Evolutionary conservation across 139 green algal species (phyloP).

Genomic region (Micractinium conductrix): DNA sequence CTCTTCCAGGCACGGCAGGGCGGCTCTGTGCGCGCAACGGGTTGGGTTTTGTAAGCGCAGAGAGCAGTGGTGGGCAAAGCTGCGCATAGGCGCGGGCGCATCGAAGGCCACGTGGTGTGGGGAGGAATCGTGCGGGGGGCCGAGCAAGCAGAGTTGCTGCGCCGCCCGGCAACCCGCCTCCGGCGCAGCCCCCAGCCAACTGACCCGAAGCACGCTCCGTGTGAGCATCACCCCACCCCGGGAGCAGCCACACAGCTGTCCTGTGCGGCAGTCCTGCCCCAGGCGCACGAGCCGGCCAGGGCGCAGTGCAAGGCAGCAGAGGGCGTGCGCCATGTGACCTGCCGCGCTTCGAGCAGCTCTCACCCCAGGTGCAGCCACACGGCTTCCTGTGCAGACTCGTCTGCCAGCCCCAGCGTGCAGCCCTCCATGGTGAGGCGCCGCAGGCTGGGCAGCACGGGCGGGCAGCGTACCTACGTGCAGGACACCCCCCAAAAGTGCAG

Average conservation of each 20-base stretch:
- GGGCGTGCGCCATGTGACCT: too few relatives aligned
- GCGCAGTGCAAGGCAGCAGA: too few relatives aligned
- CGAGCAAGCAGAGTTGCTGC: too few relatives aligned
- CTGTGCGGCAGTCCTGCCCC: too few relatives aligned
- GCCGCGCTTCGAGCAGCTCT: too few relatives aligned
- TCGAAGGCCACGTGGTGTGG: neutral
- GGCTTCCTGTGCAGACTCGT: neutral
- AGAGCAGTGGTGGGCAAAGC: neutral
- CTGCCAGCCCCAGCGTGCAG: constrained; percentile 13
- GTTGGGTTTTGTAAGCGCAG: neutral
- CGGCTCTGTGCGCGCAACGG: neutral
- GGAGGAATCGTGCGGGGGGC: too few relatives aligned
- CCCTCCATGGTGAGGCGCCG: neutral
- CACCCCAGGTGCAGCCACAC: constrained; percentile 23
- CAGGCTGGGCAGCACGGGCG: neutral
- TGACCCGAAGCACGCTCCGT: too few relatives aligned
- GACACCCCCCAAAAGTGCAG: neutral
- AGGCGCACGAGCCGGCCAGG: too few relatives aligned
- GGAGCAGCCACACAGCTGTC: neutral
- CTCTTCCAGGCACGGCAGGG: neutral
- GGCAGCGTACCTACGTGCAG: neutral
- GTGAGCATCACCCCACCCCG: neutral
- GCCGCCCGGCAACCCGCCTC: too few relatives aligned
- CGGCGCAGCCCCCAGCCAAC: too few relatives aligned
- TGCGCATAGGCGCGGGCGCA: too few relatives aligned